Evolutionary conservation across 768 basidiomycete species (phyloP).

Genomic region (Trametes elegans): DNA sequence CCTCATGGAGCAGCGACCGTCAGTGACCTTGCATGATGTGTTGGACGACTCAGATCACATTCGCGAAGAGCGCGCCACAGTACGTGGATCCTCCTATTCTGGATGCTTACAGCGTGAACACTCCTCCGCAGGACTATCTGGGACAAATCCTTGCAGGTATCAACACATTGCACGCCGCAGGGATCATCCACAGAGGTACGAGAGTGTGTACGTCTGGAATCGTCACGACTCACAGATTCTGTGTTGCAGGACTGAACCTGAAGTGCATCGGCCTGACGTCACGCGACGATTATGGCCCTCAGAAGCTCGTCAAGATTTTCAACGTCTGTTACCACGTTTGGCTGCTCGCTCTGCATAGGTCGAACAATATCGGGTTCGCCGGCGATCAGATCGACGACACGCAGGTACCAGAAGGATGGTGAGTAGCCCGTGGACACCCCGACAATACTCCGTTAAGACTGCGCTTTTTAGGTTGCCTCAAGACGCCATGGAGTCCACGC

Average conservation of each 20-base stretch:
- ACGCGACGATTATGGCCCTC: conserved; percentile 46
- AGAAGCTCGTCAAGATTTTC: conserved; percentile 72
- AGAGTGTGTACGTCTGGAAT: neutral
- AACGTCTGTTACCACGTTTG: conserved; percentile 70
- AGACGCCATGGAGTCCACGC: conserved; percentile 75
- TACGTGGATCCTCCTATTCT: conserved; percentile 32
- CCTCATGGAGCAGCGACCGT: conserved; percentile 68
- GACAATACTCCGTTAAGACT: no score
- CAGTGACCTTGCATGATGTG: conserved; percentile 66
- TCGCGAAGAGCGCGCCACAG: conserved; percentile 68
- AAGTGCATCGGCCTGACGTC: conserved; percentile 61
- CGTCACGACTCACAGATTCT: conserved; percentile 5
- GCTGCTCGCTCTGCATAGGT: conserved; percentile 78
- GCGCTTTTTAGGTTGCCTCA: conserved; percentile 58
- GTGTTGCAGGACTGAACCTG: conserved; percentile 50
- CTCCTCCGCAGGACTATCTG: conserved; percentile 61
- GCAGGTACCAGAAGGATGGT: conserved; percentile 46
- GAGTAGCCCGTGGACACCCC: no score
- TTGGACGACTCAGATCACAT: conserved; percentile 75
- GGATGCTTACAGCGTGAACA: neutral
- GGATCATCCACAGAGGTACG: conserved; percentile 69
- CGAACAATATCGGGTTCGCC: conserved; percentile 66
- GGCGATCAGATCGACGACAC: conserved; percentile 29
- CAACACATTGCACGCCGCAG: conserved; percentile 60
- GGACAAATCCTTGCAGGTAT: conserved; percentile 69